Evolutionary conservation across 2,329 filamentous ascomycete species (phyloP).

Genomic region (Arthrobotrys entomopaga): DNA sequence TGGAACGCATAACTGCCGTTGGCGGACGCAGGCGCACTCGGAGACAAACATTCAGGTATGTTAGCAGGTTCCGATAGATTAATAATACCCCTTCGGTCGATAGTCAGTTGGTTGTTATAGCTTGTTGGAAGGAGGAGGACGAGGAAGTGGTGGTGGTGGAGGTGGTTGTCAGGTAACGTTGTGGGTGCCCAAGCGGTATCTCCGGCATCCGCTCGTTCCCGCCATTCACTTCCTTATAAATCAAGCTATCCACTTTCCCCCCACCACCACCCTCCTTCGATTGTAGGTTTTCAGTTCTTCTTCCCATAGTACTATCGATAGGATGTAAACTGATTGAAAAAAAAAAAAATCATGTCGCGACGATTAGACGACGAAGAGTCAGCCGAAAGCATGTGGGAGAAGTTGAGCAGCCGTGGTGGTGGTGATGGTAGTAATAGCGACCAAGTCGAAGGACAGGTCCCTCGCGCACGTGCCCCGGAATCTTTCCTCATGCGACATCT

Average conservation of each 20-base stretch:
- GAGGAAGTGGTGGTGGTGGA: too few species aligned
- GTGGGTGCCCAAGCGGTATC: not conserved
- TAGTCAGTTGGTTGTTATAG: too few species aligned
- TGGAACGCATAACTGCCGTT: too few species aligned
- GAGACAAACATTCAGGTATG: not conserved
- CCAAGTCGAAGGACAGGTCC: slow-evolving; percentile 13
- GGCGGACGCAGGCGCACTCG: not conserved
- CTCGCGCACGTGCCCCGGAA: slow-evolving; percentile 14
- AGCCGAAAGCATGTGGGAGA: slow-evolving; percentile 18
- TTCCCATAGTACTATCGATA: too few species aligned
- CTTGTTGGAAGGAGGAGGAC: too few species aligned
- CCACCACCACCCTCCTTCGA: not conserved
- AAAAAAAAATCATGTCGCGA: not conserved
- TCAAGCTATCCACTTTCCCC: not conserved
- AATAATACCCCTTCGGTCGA: too few species aligned
- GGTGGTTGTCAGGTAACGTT: too few species aligned
- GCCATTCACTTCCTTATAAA: slow-evolving; percentile 1
- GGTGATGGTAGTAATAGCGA: not conserved
- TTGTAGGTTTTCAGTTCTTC: not conserved
- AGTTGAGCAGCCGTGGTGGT: not conserved
- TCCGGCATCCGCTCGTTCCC: slow-evolving; percentile 22
- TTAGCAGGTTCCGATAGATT: too few species aligned
- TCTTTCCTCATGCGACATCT: slow-evolving; percentile 41
- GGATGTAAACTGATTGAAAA: too few species aligned
- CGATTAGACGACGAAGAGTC: slow-evolving; percentile 19